A percentile compares a stretch with the other conserved stretches of the same genome.
Evolutionary conservation across 345 rosid genomes (phyloP).

Genomic region (Sonneratia alba): DNA sequence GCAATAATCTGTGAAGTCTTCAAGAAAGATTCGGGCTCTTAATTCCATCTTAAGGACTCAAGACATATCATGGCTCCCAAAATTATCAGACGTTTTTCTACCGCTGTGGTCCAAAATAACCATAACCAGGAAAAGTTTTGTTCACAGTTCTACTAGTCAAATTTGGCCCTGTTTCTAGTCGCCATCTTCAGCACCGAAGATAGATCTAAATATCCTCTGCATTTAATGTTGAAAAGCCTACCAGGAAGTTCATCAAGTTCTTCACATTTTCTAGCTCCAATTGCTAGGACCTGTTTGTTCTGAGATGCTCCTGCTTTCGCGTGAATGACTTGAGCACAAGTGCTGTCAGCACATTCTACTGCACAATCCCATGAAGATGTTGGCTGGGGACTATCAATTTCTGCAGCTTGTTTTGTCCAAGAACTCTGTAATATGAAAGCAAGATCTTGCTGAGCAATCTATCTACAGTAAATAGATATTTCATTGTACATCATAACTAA

Average conservation of each 20-base stretch:
- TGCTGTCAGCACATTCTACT: slow-evolving; percentile 57
- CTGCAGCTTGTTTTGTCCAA: slow-evolving; percentile 52
- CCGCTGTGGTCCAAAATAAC: not conserved
- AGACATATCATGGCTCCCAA: not conserved
- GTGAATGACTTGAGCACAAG: slow-evolving; percentile 55
- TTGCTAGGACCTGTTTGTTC: slow-evolving; percentile 21
- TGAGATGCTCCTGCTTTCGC: slow-evolving; percentile 33
- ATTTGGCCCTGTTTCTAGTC: not conserved
- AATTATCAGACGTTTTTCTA: not conserved
- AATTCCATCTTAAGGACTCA: not conserved
- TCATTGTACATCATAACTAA: no score
- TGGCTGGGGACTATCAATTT: slow-evolving; percentile 21
- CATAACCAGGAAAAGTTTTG: not conserved
- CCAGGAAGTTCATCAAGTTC: slow-evolving; percentile 26
- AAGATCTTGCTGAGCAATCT: not conserved
- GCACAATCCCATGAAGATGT: slow-evolving; percentile 30
- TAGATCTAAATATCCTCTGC: not conserved
- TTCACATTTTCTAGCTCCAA: slow-evolving; percentile 12
- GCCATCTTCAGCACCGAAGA: not conserved
- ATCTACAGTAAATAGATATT: not conserved
- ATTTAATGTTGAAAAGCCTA: not conserved
- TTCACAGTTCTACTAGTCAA: not conserved
- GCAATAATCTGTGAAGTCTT: not conserved
- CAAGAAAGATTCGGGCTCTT: not conserved
- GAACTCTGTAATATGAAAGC: slow-evolving; percentile 32